Conservation (phyloP, 176 grass and related monocot species). For the Areca catechu region DNA sequence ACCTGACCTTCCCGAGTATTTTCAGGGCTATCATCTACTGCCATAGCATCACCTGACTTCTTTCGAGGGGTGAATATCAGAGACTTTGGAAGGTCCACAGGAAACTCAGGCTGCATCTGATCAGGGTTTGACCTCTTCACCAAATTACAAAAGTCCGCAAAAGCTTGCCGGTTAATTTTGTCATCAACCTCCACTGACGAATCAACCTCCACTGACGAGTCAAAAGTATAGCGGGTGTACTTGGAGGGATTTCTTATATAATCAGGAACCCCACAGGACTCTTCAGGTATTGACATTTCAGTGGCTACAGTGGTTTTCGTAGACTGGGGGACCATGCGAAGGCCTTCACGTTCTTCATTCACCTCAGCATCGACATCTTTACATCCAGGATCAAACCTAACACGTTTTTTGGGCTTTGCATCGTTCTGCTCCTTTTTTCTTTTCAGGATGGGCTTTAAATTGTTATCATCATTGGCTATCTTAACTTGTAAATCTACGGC, state of each 20-base stretch:
- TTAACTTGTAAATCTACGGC: constrained; percentile 16
- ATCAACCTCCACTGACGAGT: constrained; percentile 41
- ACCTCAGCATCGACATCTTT: constrained; percentile 32
- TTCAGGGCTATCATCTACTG: constrained; percentile 40
- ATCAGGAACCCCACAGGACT: constrained; percentile 43
- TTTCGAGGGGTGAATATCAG: constrained; percentile 71
- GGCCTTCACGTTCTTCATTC: constrained; percentile 37
- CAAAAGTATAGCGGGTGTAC: constrained; percentile 75
- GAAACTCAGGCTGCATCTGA: constrained; percentile 24
- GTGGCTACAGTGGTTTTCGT: constrained; percentile 25
- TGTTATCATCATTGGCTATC: constrained; percentile 30
- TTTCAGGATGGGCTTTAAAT: constrained; percentile 87
- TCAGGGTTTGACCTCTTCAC: constrained; percentile 39
- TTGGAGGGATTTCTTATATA: constrained; percentile 84
- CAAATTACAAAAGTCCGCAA: constrained; percentile 55
- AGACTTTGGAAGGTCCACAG: constrained; percentile 50
- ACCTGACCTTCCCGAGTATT: neutral
- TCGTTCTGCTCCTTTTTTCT: constrained; percentile 51
- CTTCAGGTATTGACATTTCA: constrained; percentile 14
- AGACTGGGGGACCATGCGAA: constrained; percentile 39
- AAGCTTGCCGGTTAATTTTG: constrained; percentile 57
- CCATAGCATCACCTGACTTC: constrained; percentile 59
- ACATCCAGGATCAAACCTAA: constrained; percentile 62
- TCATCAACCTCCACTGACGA: constrained; percentile 32
- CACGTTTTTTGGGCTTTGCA: constrained; percentile 78